Evolutionary conservation across 345 rosid genomes (phyloP), one percentile per base, ranked within the genome.

Genomic region (Fremontodendron californicum): DNA sequence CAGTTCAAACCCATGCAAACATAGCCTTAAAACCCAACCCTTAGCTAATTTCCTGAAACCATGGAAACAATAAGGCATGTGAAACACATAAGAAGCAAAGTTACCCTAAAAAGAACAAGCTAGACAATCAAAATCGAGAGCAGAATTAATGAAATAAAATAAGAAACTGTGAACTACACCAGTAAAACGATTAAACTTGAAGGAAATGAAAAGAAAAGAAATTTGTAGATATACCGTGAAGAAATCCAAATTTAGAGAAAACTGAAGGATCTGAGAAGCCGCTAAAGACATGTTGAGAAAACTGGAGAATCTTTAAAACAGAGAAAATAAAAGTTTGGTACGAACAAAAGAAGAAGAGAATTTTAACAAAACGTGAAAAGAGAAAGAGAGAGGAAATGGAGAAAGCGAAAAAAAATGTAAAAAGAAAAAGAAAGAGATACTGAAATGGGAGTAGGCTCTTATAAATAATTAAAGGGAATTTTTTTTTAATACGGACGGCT

Each of bases 261-360:
- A 74, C 25, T 16, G 33, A 58, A 42, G 77, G 83, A 86, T 86
- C 85, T 68, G 83, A 62, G 83, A 77, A 81, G 87, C 80, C 74
- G 82, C 83, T 19, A 43, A 5, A 31, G 77, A 77, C 86, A 77
- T 78, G 69, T 42, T 70, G 65, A 61, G 18, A 23, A 23, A 58
- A 25, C 52, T 4, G 27, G 13, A 33, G 49, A 43, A 25, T 39
- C 57, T 46, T 39, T 9, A 39, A 63, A 23, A 63, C 69, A 51
- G 79, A 70, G 25, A 29, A 25, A 9, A n/a, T 13, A n/a, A 15
- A 45, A 42, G 23, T 39, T 73, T 25, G 76, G 37, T 21, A 61
- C 11, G 25, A 65, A 33, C n/a, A 8, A 35, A 12, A 12, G 37
- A 51, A 16, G 60, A 52, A 4, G 45, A 35, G 29, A 18, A 60